Evolutionary conservation across 345 rosid species (phyloP), one percentile per base, ranked within the genome.

Genomic region (Mercurialis annua): DNA sequence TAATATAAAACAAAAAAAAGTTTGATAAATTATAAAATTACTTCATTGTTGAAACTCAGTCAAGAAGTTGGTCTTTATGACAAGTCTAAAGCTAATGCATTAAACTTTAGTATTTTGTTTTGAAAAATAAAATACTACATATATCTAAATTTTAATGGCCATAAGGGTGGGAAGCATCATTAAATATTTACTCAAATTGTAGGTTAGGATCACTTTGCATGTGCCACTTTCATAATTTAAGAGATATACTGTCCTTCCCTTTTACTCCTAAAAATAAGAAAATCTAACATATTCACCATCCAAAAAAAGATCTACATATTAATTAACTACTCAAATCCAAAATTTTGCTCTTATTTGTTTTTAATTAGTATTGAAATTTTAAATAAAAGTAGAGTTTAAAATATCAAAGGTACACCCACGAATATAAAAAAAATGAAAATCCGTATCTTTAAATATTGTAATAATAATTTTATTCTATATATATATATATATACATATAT

Each of bases 31-130:
- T 17, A 14, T 0, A 47, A 67, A 12, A 20, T 63, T 66, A 27
- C 64, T 67, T 68, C 60, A 36, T 64, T 53, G 54, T 71, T 65
- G 62, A 67, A 70, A 62, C 70, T 73, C 60, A 64, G 55, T 78
- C 62, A 54, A 71, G 65, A 73, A 59, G 62, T 78, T 64, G 71
- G 54, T 53, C 62, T 64, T 51, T 1, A 44, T 56, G 21, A 30
- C 18, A 67, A 58, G 15, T 59, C 18, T 1, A n/a, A 46, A 2
- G 33, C 34, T 15, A 24, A 46, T 46, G 18, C 16, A 17, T 53
- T n/a, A 27, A 14, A 29, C 4, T 55, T 5, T 15, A 2, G 16
- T 55, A 11, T 53, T 43, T 5, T 61, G 12, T 11, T 27, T 46
- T 16, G 26, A 61, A 26, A 20, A 40, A 21, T 6, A 38, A 43